Base-by-base conservation (phyloP, 805 yeast species). In the Metschnikowia sp. region DNA sequence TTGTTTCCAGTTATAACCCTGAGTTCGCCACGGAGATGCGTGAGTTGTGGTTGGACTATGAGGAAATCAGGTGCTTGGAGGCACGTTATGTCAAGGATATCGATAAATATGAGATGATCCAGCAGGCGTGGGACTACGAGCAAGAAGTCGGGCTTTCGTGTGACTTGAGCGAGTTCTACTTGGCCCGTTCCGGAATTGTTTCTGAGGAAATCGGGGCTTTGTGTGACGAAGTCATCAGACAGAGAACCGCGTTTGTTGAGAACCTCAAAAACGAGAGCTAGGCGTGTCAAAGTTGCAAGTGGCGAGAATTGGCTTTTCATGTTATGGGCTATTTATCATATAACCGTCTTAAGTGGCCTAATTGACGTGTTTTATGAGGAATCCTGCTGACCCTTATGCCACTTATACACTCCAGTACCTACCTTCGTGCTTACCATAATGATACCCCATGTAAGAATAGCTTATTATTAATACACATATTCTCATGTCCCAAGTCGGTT, bases 51-150 rank as follows among this genome's bases (percentile, higher is more conserved):
- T 68, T 83, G 47, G 96, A 89, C 63, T 92, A 92, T 68, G 99
- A 92, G 70, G 82, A 85, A 60, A 85, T 88, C 56, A 75, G 88
- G 55, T 80, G 84, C 37, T 64, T 80, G 26, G 98, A 92, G 65
- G 96, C 97, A 10, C 75, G 83, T 45, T 88, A 88, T 56, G 97
- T 92, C 53, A 92, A 92, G 69, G 97, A 92, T 66, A 82, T 94
- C 51, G 98, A 92, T 67, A 92, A 92, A 73, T 86, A 80, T 61
- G 97, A 90, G 68, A 79, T 90, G 79, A 73, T 87, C 54, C 77
- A 86, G 55, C 88, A 88, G 69, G 84, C 91, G 35, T 82, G 82
- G 76, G 88, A 90, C 65, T 92, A 91, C 62, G 96, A 89, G 69
- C 83, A 81, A 56, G 72, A 73, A 53, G 78, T 74, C 56, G 76